A percentile compares a stretch with the other conserved stretches of the same genome.
Conservation (phyloP, 2,329 filamentous ascomycete genomes). For the Tolypocladium inflatum region DNA sequence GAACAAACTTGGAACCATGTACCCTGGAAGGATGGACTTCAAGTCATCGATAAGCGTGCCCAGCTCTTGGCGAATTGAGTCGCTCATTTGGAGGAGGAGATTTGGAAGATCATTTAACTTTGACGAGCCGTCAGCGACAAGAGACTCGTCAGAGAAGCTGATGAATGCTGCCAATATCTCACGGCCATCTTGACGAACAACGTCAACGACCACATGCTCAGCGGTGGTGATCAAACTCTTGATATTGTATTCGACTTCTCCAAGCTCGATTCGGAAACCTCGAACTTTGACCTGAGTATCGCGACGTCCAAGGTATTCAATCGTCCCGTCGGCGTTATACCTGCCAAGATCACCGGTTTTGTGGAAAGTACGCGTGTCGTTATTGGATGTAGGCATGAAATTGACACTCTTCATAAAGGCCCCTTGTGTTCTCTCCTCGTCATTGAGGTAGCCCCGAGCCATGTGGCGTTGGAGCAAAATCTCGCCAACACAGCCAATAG, state of each 20-base stretch:
- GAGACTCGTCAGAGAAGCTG: not conserved
- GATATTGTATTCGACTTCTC: not conserved
- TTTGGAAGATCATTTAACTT: not conserved
- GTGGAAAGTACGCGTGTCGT: not conserved
- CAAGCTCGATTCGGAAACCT: conserved; percentile 10
- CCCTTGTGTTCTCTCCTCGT: not conserved
- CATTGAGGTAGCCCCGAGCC: not conserved
- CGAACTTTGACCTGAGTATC: conserved; percentile 17
- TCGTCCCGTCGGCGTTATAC: conserved; percentile 17
- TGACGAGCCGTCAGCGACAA: not conserved
- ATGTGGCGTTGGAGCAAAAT: not conserved
- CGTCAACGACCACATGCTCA: not conserved
- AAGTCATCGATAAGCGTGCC: no score
- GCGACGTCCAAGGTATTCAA: conserved; percentile 10
- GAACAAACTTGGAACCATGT: conserved; percentile 2
- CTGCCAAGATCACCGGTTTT: conserved; percentile 11
- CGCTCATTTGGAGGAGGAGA: not conserved
- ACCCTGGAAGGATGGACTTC: not conserved
- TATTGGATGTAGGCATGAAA: not conserved
- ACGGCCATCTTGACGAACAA: not conserved
- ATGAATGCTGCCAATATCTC: conserved; percentile 1
- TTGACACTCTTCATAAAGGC: not conserved
- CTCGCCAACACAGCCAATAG: not conserved
- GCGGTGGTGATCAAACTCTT: not conserved
- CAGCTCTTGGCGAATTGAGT: no score